Conservation (phyloP, 495 filamentous ascomycete species). For the Immersiella caudata region DNA sequence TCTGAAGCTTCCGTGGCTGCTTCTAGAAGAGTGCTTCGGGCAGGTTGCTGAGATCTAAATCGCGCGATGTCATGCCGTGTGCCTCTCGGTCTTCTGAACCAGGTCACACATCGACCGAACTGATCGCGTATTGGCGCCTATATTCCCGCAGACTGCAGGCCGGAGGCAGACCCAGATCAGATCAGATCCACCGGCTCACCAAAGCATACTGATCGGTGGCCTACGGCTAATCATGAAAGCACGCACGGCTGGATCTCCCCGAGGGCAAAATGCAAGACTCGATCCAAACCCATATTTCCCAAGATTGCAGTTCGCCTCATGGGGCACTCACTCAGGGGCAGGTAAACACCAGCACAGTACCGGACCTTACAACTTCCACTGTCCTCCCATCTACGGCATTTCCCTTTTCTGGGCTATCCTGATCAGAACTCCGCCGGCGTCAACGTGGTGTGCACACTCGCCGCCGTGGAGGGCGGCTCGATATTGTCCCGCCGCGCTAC, state of each 20-base stretch:
- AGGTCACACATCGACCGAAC: slow-evolving; percentile 2
- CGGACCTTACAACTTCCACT: not conserved
- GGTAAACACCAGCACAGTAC: slow-evolving; percentile 12
- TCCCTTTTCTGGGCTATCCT: not conserved
- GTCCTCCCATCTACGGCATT: not conserved
- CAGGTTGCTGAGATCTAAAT: slow-evolving; percentile 22
- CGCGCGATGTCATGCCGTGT: slow-evolving; percentile 17
- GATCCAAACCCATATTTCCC: slow-evolving; percentile 8
- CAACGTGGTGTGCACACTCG: slow-evolving; percentile 16
- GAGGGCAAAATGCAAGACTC: slow-evolving; percentile 10
- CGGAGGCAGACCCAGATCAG: not conserved
- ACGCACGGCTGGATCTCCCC: slow-evolving; percentile 5
- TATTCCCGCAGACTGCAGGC: slow-evolving; percentile 3
- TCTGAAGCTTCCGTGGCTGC: not conserved
- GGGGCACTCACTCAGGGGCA: slow-evolving; percentile 12
- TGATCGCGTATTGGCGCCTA: slow-evolving; percentile 4
- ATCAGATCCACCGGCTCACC: not conserved
- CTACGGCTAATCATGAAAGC: slow-evolving; percentile 15
- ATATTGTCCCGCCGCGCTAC: slow-evolving; percentile 16
- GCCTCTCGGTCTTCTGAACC: slow-evolving; percentile 7
- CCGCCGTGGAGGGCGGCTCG: slow-evolving; percentile 10
- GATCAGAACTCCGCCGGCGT: not conserved
- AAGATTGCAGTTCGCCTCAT: not conserved
- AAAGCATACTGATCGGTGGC: slow-evolving; percentile 1
- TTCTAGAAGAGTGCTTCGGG: slow-evolving; percentile 31